These are phyloP conservation scores for Xylaria intraflava DNA, from an alignment of 495 filamentous ascomycete genomes.

Conservation along the genomic window DNA sequence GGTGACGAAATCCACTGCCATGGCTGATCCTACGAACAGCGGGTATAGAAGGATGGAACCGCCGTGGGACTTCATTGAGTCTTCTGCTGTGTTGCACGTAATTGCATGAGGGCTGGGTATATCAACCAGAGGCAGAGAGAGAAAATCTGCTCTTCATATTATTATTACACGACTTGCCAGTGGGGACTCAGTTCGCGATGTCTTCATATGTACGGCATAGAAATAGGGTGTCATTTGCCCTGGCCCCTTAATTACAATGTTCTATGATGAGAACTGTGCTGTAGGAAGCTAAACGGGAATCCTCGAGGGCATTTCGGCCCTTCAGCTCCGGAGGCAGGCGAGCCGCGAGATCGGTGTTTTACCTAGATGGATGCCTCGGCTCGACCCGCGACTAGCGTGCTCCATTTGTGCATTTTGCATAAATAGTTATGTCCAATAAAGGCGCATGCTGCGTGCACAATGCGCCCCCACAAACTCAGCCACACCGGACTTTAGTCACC, in stretches of 20 bases:
- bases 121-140: background rate
- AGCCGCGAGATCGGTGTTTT: background rate
- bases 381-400: too few species aligned
- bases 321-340: slow-evolving; percentile 1
- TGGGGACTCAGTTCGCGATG: background rate
- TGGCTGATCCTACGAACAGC: slow-evolving; percentile 14
- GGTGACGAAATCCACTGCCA: slow-evolving; percentile 42
- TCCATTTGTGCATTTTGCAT: too few species aligned
- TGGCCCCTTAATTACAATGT: too few species aligned
- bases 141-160: background rate
- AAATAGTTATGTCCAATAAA: too few species aligned
- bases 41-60: slow-evolving; percentile 11
- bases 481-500: too few species aligned
- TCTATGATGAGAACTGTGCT: too few species aligned
- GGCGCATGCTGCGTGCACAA: too few species aligned
- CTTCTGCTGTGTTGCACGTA: background rate
- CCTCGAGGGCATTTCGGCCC: slow-evolving; percentile 5
- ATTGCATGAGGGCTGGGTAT: too few species aligned
- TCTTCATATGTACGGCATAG: background rate
- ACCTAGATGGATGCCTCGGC: too few species aligned
- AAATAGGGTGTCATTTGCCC: too few species aligned
- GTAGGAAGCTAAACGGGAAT: slow-evolving; percentile 3
- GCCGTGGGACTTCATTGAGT: slow-evolving; percentile 19
- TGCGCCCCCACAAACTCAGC: too few species aligned
- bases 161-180: background rate